phyloP scores from a whole-genome alignment of 345 rosid species.

The Turnera subulata region DNA sequence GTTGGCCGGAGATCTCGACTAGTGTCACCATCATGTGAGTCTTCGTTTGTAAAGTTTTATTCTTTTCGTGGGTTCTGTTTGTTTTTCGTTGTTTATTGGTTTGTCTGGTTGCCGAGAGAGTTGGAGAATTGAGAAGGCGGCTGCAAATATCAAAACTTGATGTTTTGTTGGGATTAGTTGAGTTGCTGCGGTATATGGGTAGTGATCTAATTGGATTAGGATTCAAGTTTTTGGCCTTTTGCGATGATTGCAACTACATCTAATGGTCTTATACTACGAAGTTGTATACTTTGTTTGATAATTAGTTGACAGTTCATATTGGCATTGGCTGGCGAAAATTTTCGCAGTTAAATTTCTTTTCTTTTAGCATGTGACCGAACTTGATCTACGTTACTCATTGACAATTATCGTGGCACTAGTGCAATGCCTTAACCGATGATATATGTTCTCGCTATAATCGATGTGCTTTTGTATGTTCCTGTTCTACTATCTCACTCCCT shows the following conservation, averaged over 20 bases:
- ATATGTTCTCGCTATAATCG: no score
- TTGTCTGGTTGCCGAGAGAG: neutral
- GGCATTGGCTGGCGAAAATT: no score
- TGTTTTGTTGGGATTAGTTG: neutral
- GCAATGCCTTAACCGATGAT: no score
- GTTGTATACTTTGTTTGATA: neutral
- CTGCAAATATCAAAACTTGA: neutral
- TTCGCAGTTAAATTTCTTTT: no score
- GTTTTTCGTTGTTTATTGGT: neutral
- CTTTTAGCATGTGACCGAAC: no score
- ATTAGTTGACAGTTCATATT: no score
- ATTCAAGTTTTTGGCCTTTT: neutral
- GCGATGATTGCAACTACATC: neutral
- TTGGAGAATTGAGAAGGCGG: neutral
- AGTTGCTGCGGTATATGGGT: neutral
- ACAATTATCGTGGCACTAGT: no score
- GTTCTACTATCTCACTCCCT: no score
- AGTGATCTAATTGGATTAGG: no score
- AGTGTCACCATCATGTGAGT: conserved; percentile 88
- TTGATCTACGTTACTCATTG: no score
- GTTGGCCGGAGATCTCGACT: conserved; percentile 99
- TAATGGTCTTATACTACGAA: neutral
- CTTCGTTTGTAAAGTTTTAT: neutral
- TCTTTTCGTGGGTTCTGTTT: conserved; percentile 12
- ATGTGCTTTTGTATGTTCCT: no score